Evolutionary conservation across 2,329 filamentous ascomycete species (phyloP).

Genomic region (Xylaria sp.): DNA sequence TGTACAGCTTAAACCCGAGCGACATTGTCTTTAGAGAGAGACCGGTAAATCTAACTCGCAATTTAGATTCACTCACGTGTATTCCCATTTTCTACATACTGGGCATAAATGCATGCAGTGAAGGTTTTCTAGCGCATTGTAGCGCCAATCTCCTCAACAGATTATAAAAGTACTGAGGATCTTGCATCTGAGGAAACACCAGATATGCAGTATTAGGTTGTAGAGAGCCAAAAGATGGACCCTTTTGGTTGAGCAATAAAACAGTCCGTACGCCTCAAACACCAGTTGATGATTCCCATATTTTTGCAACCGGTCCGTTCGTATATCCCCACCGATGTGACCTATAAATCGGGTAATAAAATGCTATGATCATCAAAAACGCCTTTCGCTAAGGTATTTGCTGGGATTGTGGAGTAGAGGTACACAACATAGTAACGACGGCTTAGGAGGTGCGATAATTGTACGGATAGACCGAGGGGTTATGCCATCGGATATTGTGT

Average conservation of each 20-base stretch:
- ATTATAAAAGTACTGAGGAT: conserved; percentile 6
- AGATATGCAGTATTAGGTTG: conserved; percentile 10
- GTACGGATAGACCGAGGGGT: background rate
- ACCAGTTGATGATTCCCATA: conserved; percentile 12
- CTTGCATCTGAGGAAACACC: conserved; percentile 1
- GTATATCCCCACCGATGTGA: conserved; percentile 18
- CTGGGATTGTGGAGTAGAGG: conserved; percentile 14
- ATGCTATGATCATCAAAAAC: conserved; percentile 24
- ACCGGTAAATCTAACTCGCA: background rate
- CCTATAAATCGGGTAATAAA: conserved; percentile 3
- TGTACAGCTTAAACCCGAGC: background rate
- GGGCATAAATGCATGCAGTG: background rate
- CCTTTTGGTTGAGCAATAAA: conserved; percentile 10
- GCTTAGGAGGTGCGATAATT: background rate
- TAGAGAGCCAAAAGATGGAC: conserved; percentile 11
- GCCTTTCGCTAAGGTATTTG: conserved; percentile 22
- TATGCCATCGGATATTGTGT: conserved; percentile 2
- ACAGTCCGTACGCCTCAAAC: conserved; percentile 30
- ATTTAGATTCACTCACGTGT: background rate
- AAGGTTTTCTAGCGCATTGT: background rate
- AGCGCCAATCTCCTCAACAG: background rate
- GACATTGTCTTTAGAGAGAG: background rate
- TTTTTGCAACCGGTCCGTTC: conserved; percentile 27
- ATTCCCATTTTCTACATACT: background rate
- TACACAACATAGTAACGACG: conserved; percentile 25